phyloP scores from a whole-genome alignment of 2,329 filamentous ascomycete genomes.

The Orbilia oligospora region DNA sequence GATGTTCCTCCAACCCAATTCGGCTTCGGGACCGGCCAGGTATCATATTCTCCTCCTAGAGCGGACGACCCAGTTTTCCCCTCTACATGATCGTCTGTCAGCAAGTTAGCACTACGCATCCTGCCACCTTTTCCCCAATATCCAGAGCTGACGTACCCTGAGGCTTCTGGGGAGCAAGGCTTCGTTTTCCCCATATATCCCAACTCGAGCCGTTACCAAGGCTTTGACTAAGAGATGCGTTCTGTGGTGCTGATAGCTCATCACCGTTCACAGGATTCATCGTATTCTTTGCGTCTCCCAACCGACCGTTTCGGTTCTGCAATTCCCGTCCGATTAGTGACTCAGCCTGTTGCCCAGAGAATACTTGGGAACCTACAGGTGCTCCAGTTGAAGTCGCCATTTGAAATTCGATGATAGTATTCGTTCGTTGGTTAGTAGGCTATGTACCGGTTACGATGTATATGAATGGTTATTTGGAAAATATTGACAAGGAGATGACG shows the following conservation, averaged over 20 bases:
- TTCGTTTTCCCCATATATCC: constrained; percentile 59
- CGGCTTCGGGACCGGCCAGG: constrained; percentile 62
- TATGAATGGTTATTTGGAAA: neutral
- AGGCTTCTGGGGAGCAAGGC: constrained; percentile 41
- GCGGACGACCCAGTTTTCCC: constrained; percentile 64
- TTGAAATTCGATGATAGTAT: constrained; percentile 35
- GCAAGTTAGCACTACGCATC: constrained; percentile 8
- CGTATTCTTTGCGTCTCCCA: constrained; percentile 47
- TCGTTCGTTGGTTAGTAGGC: constrained; percentile 7
- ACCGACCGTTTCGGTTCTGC: constrained; percentile 53
- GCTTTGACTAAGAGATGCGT: constrained; percentile 54
- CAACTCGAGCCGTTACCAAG: constrained; percentile 57
- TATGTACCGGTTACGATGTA: constrained; percentile 35
- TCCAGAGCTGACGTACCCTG: constrained; percentile 38
- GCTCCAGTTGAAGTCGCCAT: constrained; percentile 52
- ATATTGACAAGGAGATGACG: neutral
- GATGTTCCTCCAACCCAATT: constrained; percentile 64
- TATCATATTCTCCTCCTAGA: constrained; percentile 63
- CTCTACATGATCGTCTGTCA: constrained; percentile 59
- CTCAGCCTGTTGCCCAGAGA: neutral
- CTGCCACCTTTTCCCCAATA: neutral
- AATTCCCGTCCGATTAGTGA: constrained; percentile 34
- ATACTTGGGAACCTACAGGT: constrained; percentile 29
- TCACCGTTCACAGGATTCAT: constrained; percentile 47
- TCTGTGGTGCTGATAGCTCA: constrained; percentile 40